phyloP scores from a whole-genome alignment of 306 rosid genomes.

The Oxytropis ochrocephala region DNA sequence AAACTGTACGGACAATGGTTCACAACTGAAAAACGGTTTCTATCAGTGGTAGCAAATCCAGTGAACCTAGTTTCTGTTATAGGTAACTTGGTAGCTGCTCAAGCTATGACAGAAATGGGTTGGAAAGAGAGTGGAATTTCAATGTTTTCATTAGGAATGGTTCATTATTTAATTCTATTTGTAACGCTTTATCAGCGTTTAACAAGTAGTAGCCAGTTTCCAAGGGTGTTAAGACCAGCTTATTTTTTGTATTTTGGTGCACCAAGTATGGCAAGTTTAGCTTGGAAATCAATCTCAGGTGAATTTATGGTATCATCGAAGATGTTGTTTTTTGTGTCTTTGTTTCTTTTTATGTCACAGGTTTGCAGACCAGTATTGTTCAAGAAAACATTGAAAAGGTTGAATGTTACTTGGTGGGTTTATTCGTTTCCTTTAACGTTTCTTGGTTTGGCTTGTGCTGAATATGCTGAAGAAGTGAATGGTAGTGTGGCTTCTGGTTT shows the following conservation, averaged over 20 bases:
- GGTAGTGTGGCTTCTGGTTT: constrained; percentile 21
- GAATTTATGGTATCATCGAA: constrained; percentile 34
- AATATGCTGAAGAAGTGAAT: constrained; percentile 36
- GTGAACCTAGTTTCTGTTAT: constrained; percentile 46
- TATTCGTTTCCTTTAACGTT: constrained; percentile 45
- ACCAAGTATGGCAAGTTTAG: constrained; percentile 53
- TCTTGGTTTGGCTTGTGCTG: constrained; percentile 38
- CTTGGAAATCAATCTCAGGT: constrained; percentile 45
- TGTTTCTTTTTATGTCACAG: constrained; percentile 44
- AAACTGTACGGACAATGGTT: constrained; percentile 46
- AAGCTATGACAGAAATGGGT: constrained; percentile 33
- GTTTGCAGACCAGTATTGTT: constrained; percentile 45
- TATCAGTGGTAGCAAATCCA: constrained; percentile 41
- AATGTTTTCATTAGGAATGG: constrained; percentile 38
- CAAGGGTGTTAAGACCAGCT: constrained; percentile 31
- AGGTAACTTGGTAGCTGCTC: constrained; percentile 42
- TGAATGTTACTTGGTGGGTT: constrained; percentile 41
- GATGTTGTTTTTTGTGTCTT: constrained; percentile 50
- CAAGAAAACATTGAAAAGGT: constrained; percentile 45
- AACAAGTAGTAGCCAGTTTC: constrained; percentile 29
- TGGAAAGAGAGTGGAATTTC: constrained; percentile 45
- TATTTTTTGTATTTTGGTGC: constrained; percentile 48
- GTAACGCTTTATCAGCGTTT: constrained; percentile 41
- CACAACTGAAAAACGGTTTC: constrained; percentile 41
- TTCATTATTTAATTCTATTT: constrained; percentile 39